A percentile compares a stretch with the other conserved stretches of the same genome.
Conservation (phyloP, 23 red algal genomes). For the Gracilaria caudata region DNA sequence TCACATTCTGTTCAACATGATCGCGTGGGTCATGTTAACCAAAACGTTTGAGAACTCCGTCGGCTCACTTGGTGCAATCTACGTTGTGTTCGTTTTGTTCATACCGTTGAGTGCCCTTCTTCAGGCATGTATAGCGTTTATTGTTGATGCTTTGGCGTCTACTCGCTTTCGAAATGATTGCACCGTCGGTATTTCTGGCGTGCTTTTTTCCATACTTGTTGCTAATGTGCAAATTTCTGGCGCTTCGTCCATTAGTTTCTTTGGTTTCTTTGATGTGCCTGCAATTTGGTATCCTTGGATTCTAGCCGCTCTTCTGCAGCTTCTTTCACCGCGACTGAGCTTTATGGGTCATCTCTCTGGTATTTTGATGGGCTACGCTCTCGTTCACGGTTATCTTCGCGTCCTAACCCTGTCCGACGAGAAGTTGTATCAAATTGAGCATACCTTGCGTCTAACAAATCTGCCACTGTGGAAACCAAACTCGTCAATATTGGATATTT, state of each 20-base stretch:
- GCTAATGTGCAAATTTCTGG: constrained; percentile 20
- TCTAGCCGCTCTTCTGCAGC: constrained; percentile 29
- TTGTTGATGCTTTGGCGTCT: constrained; percentile 37
- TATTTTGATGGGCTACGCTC: constrained; percentile 39
- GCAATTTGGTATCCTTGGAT: constrained; percentile 27
- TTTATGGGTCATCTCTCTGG: constrained; percentile 55
- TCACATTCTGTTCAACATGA: constrained; percentile 72
- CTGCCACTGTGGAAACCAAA: constrained; percentile 31
- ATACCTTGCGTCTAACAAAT: not conserved
- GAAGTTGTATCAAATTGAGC: constrained; percentile 8
- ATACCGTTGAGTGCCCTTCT: constrained; percentile 47
- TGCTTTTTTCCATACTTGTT: constrained; percentile 66
- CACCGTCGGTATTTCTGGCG: constrained; percentile 58
- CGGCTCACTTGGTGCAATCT: constrained; percentile 36
- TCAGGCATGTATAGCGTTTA: constrained; percentile 11
- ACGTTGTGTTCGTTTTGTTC: constrained; percentile 47
- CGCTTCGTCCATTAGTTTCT: constrained; percentile 26
- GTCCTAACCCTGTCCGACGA: constrained; percentile 28
- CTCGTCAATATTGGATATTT: constrained; percentile 9
- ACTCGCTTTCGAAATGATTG: constrained; percentile 50
- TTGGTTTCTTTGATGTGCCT: constrained; percentile 55
- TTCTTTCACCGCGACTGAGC: constrained; percentile 39
- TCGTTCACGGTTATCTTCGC: constrained; percentile 23
- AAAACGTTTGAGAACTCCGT: constrained; percentile 40
- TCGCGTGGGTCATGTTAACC: constrained; percentile 45